Conservation (phyloP, 257 asterid species). For the Cynanchum wilfordii region DNA sequence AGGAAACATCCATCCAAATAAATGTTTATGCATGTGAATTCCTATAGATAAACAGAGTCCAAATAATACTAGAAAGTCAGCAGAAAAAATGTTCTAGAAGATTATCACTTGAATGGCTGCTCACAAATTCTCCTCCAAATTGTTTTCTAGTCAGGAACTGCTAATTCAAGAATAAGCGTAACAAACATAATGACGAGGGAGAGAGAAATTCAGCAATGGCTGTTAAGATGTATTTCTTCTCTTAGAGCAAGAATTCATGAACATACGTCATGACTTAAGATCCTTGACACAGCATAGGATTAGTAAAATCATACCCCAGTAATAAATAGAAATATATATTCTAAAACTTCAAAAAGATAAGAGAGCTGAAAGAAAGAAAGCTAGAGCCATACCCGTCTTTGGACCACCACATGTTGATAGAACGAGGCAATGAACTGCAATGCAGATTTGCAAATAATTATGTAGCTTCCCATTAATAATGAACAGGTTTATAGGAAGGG, state of each 20-base stretch:
- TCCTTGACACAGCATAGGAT: not conserved
- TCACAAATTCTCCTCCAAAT: not conserved
- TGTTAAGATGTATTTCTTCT: not conserved
- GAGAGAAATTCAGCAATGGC: not conserved
- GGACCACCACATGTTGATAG: constrained; percentile 95
- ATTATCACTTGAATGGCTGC: not conserved
- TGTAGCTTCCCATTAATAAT: constrained; percentile 1
- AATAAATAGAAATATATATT: not conserved
- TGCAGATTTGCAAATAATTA: constrained; percentile 13
- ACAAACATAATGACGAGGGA: not conserved
- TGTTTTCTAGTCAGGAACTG: not conserved
- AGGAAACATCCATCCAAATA: not conserved
- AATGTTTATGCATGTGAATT: not conserved
- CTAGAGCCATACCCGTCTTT: constrained; percentile 64
- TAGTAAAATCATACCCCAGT: not conserved
- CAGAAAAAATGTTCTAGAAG: not conserved
- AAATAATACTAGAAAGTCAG: not conserved
- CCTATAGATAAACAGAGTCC: not conserved
- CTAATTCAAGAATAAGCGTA: not conserved
- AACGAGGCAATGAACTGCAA: constrained; percentile 93
- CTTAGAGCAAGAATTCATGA: not conserved
- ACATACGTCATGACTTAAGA: not conserved
- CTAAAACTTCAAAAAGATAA: not conserved
- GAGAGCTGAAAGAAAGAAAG: constrained; percentile 4
- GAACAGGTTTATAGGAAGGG: constrained; percentile 9